These are phyloP conservation scores for Kodamaea arcana DNA, from an alignment of 1,139 yeast genomes.

Conservation along the genomic window DNA sequence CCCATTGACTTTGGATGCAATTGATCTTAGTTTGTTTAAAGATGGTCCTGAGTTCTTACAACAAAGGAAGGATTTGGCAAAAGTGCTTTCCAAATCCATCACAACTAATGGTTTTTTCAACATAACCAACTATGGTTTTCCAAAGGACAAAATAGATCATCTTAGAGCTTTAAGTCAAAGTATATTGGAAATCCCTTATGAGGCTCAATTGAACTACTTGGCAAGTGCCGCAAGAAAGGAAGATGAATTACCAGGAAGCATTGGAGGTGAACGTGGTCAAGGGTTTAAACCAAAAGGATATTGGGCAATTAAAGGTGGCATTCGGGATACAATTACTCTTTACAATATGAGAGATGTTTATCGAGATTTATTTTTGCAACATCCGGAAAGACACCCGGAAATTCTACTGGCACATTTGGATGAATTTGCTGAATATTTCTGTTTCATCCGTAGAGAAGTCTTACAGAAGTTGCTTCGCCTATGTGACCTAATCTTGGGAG, in stretches of 20 bases:
- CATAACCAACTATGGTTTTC: constrained; percentile 35
- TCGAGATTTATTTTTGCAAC: constrained; percentile 17
- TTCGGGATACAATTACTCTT: constrained; percentile 38
- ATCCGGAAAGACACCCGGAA: constrained; percentile 22
- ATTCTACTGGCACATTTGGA: constrained; percentile 20
- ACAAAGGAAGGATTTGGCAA: constrained; percentile 28
- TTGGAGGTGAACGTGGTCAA: constrained; percentile 43
- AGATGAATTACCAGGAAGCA: constrained; percentile 24
- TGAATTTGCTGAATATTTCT: constrained; percentile 25
- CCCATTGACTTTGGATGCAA: constrained; percentile 26
- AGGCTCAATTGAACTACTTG: constrained; percentile 33
- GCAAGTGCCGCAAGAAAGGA: constrained; percentile 38
- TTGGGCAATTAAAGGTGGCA: constrained; percentile 41
- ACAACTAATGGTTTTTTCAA: constrained; percentile 45
- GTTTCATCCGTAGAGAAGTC: constrained; percentile 11
- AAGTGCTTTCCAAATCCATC: constrained; percentile 31
- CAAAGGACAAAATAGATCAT: constrained; percentile 22
- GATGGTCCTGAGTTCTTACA: constrained; percentile 30
- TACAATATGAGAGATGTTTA: constrained; percentile 38
- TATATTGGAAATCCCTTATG: constrained; percentile 38
- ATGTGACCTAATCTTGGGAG: constrained; percentile 28
- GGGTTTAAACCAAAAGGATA: constrained; percentile 47
- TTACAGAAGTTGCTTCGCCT: constrained; percentile 23
- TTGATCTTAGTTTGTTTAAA: constrained; percentile 31
- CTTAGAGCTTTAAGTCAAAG: constrained; percentile 36